Base-by-base conservation (phyloP, 169 alveolate genomes). In the Cryptosporidium viatorum region DNA sequence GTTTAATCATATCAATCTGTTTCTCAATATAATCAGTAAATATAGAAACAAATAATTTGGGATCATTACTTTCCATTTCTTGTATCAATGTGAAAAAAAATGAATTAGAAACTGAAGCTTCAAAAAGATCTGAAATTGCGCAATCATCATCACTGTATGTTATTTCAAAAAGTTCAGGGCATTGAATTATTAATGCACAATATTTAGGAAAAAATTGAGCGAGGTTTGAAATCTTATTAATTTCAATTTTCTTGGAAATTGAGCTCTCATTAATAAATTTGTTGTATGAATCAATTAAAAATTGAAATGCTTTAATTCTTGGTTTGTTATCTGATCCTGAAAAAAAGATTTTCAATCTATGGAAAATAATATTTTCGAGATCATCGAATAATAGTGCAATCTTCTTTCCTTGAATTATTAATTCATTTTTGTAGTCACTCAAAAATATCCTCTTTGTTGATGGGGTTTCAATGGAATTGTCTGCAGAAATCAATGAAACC, bases 81-180 rank as follows among this genome's bases (percentile, higher is more conserved):
- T 62, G 41, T 26, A 62, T 6, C 37, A 80, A 31, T 23, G 23
- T 35, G 14, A 35, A 26, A 31, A 80, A 62, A 62, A 80, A 80
- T 41, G 51, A 48, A 48, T 26, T 59, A 3, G 89, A 80, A 60
- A 80, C 21, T 12, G 58, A 45, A 14, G 43, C 23, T 43, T 80
- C 89, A 16, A 80, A 80, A 14, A 80, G 51, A 21, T 80, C 69
- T 41, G 75, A 62, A 65, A 80, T 62, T 43, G 51, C 51, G 2
- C 67, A 59, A 5, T 62, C 74, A 31, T 18, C 3, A 16, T 3
- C 10, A 67, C 16, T 62, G 29, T 23, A 14, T 10, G 9, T 10
- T 33, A 58, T n/a, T 59, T 80, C 89, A 37, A 80, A 80, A 16
- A 80, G 74, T 65, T 80, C 89, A 16, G 89, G 89, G 45, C 89